Base-by-base conservation (phyloP, 139 green algal species). In the Astrephomene gubernaculifera region DNA sequence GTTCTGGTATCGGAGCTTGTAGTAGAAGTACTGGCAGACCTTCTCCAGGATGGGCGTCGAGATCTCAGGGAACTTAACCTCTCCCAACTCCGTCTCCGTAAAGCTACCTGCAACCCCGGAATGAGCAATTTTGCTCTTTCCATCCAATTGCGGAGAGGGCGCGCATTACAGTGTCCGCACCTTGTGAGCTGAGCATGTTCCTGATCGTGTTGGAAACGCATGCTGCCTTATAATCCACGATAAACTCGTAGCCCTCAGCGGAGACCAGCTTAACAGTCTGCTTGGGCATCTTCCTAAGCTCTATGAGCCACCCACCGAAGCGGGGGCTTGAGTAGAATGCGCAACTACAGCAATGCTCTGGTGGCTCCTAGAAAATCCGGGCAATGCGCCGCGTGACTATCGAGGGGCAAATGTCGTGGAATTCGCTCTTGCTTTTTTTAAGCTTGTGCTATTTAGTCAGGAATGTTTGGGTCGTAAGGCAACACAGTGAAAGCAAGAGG, bases 21-120 rank as follows among this genome's bases (percentile, higher is more conserved):
- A 99, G 87, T 99, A 98, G 49, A 98, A 99, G 92, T 99, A 99
- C 85, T 99, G 95, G 88, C 96, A 99, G 0, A 99, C 91, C 63
- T 97, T 96, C 86, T 99, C 97, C 70, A 99, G 87, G 38, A 99
- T 97, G 22, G 91, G 87, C 1, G 95, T 96, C 5, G 93, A 92
- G 76, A 99, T 99, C 61, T 99, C 96, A 1, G 94, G 95, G 31
- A 99, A 98, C 57, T 92, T 93, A 4, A 99, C 91, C 81, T 98
- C 94, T 1, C 95, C 94, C 21, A 94, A 83, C 89, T 98, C 94
- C 0, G 92, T 98, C 81, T 99, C 97, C 17, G 93, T 97, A 89
- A 99, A 99, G 80, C 86, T 93, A 24, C 97, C 96, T 98, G 90
- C 54, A 69, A 71, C 63, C 29, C 67, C 63, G 31, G 57, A n/a